Base-by-base conservation (phyloP, 2,329 filamentous ascomycete species). In the Coniochaeta pulveracea region DNA sequence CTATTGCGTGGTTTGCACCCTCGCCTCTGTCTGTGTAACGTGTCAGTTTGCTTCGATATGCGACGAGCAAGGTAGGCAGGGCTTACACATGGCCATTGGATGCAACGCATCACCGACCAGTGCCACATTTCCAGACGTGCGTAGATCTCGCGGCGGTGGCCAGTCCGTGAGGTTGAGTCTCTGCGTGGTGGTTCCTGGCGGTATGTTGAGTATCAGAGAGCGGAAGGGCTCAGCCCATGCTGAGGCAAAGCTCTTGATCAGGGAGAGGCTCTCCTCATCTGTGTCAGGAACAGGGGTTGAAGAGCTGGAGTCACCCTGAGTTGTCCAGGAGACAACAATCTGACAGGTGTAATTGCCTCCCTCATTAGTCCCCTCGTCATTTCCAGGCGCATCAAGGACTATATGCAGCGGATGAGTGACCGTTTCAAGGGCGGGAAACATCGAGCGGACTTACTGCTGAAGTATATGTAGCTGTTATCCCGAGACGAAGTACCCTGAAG, bases 51-150 rank as follows among this genome's bases (percentile, higher is more conserved):
- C n/a, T n/a, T n/a, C n/a, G n/a, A n/a, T n/a, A n/a, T n/a, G n/a
- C n/a, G n/a, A n/a, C n/a, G 16, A 24, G 17, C 14, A 4, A 10
- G 4, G 24, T 25, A 18, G n/a, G 45, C 17, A 21, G 10, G n/a
- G 49, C 66, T 49, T 58, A 74, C 67, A 74, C 69, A 74, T 74
- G 0, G 65, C 63, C 69, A 75, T 75, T 0, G 65, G 58, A 46
- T 76, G 70, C 3, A 71, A 55, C 0, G 70, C 63, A 46, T 76
- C 71, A 1, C 71, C 70, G 37, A 70, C 55, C 2, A 75, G 41
- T 0, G 65, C 57, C 0, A 58, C 61, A 2, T 56, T 53, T 0
- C 63, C 63, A 6, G 47, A 50, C 1, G 54, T 51, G 27, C 54
- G 58, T 5, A 58, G 36, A 2, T 47, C 50, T 4, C 41, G 44